phyloP scores from a whole-genome alignment of 768 basidiomycete genomes.

The Hypholoma fasciculare region DNA sequence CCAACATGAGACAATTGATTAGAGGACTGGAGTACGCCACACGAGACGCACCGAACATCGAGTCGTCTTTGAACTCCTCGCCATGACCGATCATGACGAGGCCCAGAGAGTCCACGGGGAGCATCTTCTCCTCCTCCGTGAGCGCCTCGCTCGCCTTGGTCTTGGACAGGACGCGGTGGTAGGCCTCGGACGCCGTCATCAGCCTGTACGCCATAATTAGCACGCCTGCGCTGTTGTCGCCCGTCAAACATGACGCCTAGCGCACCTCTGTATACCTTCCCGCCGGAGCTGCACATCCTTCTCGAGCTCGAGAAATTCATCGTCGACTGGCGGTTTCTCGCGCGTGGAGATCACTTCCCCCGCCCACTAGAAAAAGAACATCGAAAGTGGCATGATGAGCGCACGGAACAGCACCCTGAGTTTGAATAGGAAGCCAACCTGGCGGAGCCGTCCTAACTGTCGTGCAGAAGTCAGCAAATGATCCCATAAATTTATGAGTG shows the following conservation, averaged over 20 bases:
- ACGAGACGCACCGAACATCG: slow-evolving; percentile 56
- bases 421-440: slow-evolving; percentile 47
- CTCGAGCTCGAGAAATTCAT: slow-evolving; percentile 81
- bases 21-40: background rate
- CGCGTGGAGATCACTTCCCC: slow-evolving; percentile 85
- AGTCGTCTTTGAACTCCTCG: slow-evolving; percentile 77
- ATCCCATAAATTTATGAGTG: background rate
- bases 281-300: slow-evolving; percentile 81
- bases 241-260: slow-evolving; percentile 5
- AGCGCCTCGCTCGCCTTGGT: slow-evolving; percentile 67
- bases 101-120: slow-evolving; percentile 78
- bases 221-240: background rate
- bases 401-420: background rate
- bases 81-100: slow-evolving; percentile 87
- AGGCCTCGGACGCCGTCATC: slow-evolving; percentile 68
- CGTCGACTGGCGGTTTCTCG: slow-evolving; percentile 76
- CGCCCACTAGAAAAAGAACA: slow-evolving; percentile 61
- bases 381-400: slow-evolving; percentile 27
- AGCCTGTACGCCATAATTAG: slow-evolving; percentile 45
- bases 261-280: slow-evolving; percentile 73
- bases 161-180: slow-evolving; percentile 71
- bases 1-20: background rate
- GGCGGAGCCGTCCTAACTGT: slow-evolving; percentile 76
- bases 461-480: background rate
- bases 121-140: slow-evolving; percentile 67